These are phyloP conservation scores for Nephelium lappaceum DNA, from an alignment of 345 rosid genomes.

Conservation along the genomic window DNA sequence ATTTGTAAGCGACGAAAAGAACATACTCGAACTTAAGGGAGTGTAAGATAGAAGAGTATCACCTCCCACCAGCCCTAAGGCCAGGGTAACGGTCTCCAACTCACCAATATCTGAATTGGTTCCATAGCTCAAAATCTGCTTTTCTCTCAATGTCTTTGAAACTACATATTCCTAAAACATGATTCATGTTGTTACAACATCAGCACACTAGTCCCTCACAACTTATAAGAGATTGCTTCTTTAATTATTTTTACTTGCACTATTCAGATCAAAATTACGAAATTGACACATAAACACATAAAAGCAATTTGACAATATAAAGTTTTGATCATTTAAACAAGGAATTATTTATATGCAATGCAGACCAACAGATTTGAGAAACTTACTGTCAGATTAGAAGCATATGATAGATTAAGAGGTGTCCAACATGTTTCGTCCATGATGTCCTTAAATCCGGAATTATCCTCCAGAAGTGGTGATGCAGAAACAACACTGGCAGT, in stretches of 20 bases:
- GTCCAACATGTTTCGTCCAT: conserved; percentile 5
- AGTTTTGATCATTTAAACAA: too few species aligned
- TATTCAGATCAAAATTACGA: not conserved
- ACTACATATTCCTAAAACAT: conserved; percentile 33
- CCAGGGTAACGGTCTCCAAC: conserved; percentile 44
- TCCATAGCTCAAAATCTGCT: conserved; percentile 32
- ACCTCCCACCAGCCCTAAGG: conserved; percentile 44
- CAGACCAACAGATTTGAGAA: too few species aligned
- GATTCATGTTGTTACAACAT: not conserved
- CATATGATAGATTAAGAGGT: not conserved
- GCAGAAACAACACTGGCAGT: conserved; percentile 6
- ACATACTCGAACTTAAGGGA: conserved; percentile 16
- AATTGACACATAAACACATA: too few species aligned
- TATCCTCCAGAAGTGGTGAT: not conserved
- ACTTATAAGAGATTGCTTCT: too few species aligned
- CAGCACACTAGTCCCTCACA: too few species aligned
- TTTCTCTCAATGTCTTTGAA: conserved; percentile 43
- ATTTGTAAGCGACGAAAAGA: conserved; percentile 26
- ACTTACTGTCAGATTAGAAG: not conserved
- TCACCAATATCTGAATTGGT: conserved; percentile 2
- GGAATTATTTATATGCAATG: too few species aligned
- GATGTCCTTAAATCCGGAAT: not conserved
- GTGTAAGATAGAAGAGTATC: conserved; percentile 29
- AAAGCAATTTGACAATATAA: too few species aligned
- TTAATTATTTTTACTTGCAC: too few species aligned